Base-by-base conservation (phyloP, 345 rosid species). In the Euphorbia tirucalli region DNA sequence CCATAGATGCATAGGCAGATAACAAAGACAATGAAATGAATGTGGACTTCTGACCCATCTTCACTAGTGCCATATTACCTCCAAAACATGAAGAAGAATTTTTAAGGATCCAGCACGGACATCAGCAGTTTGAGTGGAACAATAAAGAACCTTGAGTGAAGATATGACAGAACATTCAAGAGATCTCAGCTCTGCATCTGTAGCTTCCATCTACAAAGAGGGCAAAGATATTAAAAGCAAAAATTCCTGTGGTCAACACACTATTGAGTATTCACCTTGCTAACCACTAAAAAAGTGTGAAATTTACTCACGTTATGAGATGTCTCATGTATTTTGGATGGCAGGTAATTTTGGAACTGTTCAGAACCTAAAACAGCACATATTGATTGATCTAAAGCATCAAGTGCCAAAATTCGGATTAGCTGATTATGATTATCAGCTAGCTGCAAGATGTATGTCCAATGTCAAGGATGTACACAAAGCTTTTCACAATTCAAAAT, bases 11-110 rank as follows among this genome's bases (percentile, higher is more conserved):
- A 77, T 22, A 31, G 49, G 68, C 28, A 50, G 41, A 52, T 61
- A 46, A 55, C 19, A 21, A n/a, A 19, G 22, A 66, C 61, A 28
- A 22, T 10, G n/a, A 37, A 67, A 61, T 24, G 27, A 78, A 70
- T 64, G 7, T 14, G 41, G 78, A 21, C 5, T 46, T 41, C 54
- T 0, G 46, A 37, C 68, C 56, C 58, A 46, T 74, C 56, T 54
- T 28, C 61, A 19, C 30, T 68, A 71, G 64, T 52, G 59, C 11
- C 72, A 66, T 64, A 25, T 70, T 87, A 94, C 98, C 99, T 92
- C 99, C 74, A 95, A 80, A 52, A 92, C 88, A 84, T 90, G 97
- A 79, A 90, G 88, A 80, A 95, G 99, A 83, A 95, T 92, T 84
- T 95, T 95, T 85, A 95, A 86, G 32, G 96, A 83, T 44, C 97